Evolutionary conservation across 257 asterid genomes (phyloP).

Genomic region (Catharanthus roseus): DNA sequence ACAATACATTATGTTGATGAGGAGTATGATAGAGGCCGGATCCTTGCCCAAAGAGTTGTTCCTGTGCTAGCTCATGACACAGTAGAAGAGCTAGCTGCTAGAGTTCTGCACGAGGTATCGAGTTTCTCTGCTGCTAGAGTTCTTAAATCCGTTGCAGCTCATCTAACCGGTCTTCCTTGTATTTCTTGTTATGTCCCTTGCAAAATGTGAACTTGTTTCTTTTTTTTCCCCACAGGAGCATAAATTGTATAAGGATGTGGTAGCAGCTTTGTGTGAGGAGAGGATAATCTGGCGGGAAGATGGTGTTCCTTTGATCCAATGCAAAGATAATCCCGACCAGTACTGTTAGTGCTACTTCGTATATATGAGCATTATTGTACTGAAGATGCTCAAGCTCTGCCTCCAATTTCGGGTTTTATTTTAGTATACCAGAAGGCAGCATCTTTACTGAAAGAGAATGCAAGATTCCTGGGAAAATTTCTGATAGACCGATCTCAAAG

Average conservation of each 20-base stretch:
- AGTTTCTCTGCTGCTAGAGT: not conserved
- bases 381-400: not conserved
- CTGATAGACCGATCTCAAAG: not conserved
- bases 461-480: not conserved
- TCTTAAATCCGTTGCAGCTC: conserved; percentile 1
- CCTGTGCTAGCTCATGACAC: conserved; percentile 79
- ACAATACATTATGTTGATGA: conserved; percentile 80
- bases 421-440: not conserved
- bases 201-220: not conserved
- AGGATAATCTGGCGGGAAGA: conserved; percentile 65
- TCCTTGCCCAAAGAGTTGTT: conserved; percentile 73
- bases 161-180: not conserved
- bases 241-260: conserved; percentile 53
- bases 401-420: not conserved
- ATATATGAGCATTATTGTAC: not conserved
- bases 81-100: conserved; percentile 70
- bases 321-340: conserved; percentile 43
- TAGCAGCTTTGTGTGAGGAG: conserved; percentile 63
- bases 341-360: conserved; percentile 22
- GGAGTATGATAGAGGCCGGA: conserved; percentile 73
- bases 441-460: not conserved
- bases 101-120: conserved; percentile 70
- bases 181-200: not conserved
- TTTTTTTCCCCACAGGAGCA: conserved; percentile 48
- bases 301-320: conserved; percentile 70